These are phyloP conservation scores for Aspergillus sp. DNA, from an alignment of 2,329 filamentous ascomycete species.

Conservation along the genomic window DNA sequence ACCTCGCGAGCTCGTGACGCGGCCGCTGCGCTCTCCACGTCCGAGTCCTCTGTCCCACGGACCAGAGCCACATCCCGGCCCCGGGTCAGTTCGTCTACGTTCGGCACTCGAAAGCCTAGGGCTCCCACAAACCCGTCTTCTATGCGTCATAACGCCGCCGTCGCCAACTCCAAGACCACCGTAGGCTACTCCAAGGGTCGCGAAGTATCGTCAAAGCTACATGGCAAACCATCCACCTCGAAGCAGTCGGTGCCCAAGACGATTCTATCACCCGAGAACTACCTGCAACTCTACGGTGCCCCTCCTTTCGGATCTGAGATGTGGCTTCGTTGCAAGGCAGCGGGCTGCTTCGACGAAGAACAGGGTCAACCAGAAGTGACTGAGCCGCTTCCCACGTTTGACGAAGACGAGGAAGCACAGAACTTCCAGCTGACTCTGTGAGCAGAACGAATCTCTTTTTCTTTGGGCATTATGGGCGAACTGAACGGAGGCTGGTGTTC, in stretches of 20 bases:
- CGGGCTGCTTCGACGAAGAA: slow-evolving; percentile 30
- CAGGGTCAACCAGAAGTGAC: slow-evolving; percentile 14
- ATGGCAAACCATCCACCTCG: slow-evolving; percentile 17
- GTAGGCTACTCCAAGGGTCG: slow-evolving; percentile 79
- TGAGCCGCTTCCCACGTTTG: slow-evolving; percentile 22
- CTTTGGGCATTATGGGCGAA: neutral
- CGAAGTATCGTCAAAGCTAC: slow-evolving; percentile 23
- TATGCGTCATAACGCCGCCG: slow-evolving; percentile 53
- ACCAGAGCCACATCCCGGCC: slow-evolving; percentile 27
- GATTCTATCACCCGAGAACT: slow-evolving; percentile 34
- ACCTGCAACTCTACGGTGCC: slow-evolving; percentile 35
- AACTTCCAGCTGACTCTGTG: slow-evolving; percentile 36
- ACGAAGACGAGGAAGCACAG: slow-evolving; percentile 32
- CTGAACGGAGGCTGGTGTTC: no score
- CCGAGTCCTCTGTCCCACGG: slow-evolving; percentile 26
- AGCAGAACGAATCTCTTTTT: neutral
- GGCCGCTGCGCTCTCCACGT: slow-evolving; percentile 29
- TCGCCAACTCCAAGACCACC: slow-evolving; percentile 66
- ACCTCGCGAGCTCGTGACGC: slow-evolving; percentile 36
- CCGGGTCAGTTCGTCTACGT: slow-evolving; percentile 26
- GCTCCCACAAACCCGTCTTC: slow-evolving; percentile 42
- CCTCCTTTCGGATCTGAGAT: slow-evolving; percentile 37
- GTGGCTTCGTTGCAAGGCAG: slow-evolving; percentile 34
- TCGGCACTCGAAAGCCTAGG: slow-evolving; percentile 36
- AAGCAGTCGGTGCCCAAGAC: slow-evolving; percentile 17